Evolutionary conservation across 2,329 filamentous ascomycete genomes (phyloP).

Genomic region (Venturiaceae sp.): DNA sequence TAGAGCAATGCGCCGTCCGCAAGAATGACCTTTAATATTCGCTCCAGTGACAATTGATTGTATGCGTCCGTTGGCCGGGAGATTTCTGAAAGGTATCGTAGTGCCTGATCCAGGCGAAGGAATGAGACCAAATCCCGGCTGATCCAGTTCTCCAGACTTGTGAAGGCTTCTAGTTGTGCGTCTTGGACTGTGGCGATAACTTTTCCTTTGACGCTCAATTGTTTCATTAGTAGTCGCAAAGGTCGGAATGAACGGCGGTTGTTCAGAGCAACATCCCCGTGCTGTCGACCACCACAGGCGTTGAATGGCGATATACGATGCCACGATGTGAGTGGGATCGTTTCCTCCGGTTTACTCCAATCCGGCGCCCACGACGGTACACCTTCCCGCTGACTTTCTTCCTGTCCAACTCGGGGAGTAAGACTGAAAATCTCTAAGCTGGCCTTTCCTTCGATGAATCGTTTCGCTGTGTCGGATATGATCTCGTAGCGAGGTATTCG

Average conservation of each 20-base stretch:
- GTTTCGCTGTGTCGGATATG: neutral
- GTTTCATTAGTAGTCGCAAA: neutral
- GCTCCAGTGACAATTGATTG: neutral
- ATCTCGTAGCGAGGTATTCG: neutral
- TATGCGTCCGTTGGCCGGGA: neutral
- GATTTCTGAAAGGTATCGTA: neutral
- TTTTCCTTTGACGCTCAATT: conserved; percentile 2
- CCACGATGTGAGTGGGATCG: neutral
- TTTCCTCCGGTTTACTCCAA: conserved; percentile 4
- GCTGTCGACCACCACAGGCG: neutral
- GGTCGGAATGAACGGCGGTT: conserved; percentile 4
- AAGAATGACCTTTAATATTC: neutral
- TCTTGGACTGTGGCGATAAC: conserved; percentile 1
- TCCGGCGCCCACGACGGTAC: conserved; percentile 5
- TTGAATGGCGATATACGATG: conserved; percentile 1
- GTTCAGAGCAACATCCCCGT: neutral
- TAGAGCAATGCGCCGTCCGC: conserved; percentile 3
- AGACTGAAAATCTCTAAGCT: conserved; percentile 5
- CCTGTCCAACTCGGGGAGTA: neutral
- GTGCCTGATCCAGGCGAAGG: neutral
- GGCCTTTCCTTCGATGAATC: conserved; percentile 2
- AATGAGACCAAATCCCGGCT: conserved; percentile 1
- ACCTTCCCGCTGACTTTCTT: neutral
- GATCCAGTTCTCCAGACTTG: neutral
- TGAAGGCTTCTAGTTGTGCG: neutral